Evolutionary conservation across 495 filamentous ascomycete genomes (phyloP).

Genomic region (Thozetella sp.): DNA sequence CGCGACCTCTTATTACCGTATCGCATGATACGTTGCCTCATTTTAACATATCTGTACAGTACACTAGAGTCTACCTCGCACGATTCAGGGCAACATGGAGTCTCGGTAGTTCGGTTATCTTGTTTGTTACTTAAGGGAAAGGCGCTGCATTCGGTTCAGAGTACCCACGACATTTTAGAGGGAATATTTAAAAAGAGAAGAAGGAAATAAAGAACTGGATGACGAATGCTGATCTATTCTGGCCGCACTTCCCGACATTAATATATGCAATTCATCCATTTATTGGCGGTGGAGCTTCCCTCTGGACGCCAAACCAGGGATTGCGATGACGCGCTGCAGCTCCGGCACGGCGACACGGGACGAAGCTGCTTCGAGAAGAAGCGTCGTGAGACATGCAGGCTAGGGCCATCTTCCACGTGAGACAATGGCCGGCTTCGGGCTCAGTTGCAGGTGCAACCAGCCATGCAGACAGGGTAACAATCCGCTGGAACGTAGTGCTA

Average conservation of each 20-base stretch:
- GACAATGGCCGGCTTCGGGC: too few relatives aligned
- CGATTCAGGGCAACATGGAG: not conserved
- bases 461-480: too few relatives aligned
- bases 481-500: too few relatives aligned
- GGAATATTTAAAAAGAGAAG: too few relatives aligned
- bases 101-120: not conserved
- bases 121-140: not conserved
- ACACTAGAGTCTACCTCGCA: not conserved
- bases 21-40: conserved; percentile 24
- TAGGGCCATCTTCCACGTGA: too few relatives aligned
- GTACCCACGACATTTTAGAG: not conserved
- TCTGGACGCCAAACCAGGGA: not conserved
- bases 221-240: not conserved
- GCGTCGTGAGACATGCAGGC: too few relatives aligned
- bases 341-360: not conserved
- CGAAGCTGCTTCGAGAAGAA: not conserved
- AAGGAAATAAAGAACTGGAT: not conserved
- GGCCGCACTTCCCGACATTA: not conserved
- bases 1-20: not conserved
- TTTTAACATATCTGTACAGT: not conserved
- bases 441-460: too few relatives aligned
- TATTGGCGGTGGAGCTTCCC: conserved; percentile 1
- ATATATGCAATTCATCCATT: conserved; percentile 4
- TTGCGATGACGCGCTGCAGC: not conserved
- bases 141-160: not conserved